Evolutionary conservation across 2,329 filamentous ascomycete species (phyloP).

Genomic region (Aureobasidium pullulans): DNA sequence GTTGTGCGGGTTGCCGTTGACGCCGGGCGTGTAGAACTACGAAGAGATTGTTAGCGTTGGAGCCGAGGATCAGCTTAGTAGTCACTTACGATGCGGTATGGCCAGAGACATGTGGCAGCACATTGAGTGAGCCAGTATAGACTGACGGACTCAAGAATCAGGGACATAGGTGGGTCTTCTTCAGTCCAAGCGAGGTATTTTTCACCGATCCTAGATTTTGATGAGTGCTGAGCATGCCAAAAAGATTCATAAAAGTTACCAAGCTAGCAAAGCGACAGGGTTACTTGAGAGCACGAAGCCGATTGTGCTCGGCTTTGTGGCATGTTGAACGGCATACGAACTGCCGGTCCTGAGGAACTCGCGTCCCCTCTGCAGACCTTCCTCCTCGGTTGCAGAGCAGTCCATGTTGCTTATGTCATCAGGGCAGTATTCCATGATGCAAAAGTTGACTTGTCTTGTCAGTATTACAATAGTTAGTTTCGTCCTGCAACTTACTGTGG

Average conservation of each 20-base stretch:
- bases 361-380: slow-evolving; percentile 25
- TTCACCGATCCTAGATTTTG: slow-evolving; percentile 42
- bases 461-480: background rate
- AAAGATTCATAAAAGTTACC: slow-evolving; percentile 24
- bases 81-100: slow-evolving; percentile 34
- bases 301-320: slow-evolving; percentile 48
- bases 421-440: slow-evolving; percentile 20
- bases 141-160: slow-evolving; percentile 42
- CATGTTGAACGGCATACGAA: slow-evolving; percentile 48
- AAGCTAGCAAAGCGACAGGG: slow-evolving; percentile 51
- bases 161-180: slow-evolving; percentile 30
- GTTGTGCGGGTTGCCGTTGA: background rate
- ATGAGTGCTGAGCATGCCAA: background rate
- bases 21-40: background rate
- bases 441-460: slow-evolving; percentile 12
- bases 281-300: slow-evolving; percentile 47
- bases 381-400: slow-evolving; percentile 31
- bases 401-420: slow-evolving; percentile 17
- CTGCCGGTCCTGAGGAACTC: slow-evolving; percentile 36
- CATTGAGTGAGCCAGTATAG: slow-evolving; percentile 49
- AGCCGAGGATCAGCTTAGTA: background rate
- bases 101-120: slow-evolving; percentile 36
- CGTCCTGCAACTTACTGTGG: background rate
- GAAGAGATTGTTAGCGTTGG: background rate
- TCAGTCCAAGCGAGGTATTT: slow-evolving; percentile 51